Base-by-base conservation (phyloP, 768 basidiomycete genomes). In the Mycena rosella region DNA sequence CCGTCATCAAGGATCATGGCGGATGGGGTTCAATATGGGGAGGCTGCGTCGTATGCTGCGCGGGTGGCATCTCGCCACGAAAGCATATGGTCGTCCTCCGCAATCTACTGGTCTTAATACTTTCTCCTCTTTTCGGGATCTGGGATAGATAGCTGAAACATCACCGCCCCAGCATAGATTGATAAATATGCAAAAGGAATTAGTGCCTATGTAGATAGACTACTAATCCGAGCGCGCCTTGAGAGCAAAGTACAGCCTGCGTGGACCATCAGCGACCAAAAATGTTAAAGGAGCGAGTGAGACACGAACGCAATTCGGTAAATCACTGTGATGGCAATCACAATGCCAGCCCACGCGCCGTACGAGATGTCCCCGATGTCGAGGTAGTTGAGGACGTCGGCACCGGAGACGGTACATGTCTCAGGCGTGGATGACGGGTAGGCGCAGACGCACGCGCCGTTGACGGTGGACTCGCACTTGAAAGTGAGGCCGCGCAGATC, bases 371-470 rank as follows among this genome's bases (percentile, higher is more conserved):
- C 72, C 5, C 75, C 79, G 52, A 86, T 85, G 5, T 81, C 82
- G n/a, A 88, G 81, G 62, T 84, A 80, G 40, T 79, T 56, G 20
- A 88, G 75, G 1, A 89, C 83, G 67, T 89, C 87, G 8, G 80
- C 78, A 5, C 88, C 88, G 0, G 83, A 79, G 2, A 88, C 78
- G 0, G 83, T 85, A 67, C 87, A 88, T 6, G 76, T 74, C 2
- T 74, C 76, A 0, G 82, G 78, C 13, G 82, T 80, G 2, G 85
- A 84, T 17, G 83, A 82, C 14, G 87, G 83, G 72, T 86, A 88
- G 3, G 85, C 83, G 64, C 88, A 89, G 9, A 73, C 68, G 64
- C 86, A 87, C 8, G 73, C 57, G 4, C 78, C 81, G 44, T 82
- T 74, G 9, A 74, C 65, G 7, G 75, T 56, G 1, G 75, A 81